A percentile compares a stretch with the other conserved stretches of the same genome.
Evolutionary conservation across 2,329 filamentous ascomycete genomes (phyloP).

Genomic region (Fusarium continuum): DNA sequence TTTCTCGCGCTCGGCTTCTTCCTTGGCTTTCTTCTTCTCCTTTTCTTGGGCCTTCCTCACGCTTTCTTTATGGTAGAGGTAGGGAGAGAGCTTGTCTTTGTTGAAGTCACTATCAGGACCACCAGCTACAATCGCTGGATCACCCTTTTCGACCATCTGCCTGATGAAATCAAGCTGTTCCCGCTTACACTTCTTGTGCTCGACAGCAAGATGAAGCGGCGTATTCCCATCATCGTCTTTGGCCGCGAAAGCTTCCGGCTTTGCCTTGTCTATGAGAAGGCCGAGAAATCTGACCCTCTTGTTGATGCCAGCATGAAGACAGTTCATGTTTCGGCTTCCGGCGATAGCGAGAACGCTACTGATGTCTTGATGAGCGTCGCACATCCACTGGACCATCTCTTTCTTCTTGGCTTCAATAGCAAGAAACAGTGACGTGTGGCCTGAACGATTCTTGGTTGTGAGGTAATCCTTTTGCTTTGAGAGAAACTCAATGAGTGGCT

Average conservation of each 20-base stretch:
- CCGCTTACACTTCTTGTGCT: constrained; percentile 33
- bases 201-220: constrained; percentile 38
- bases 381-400: constrained; percentile 10
- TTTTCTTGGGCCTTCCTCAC: neutral
- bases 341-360: neutral
- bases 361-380: constrained; percentile 2
- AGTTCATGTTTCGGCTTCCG: constrained; percentile 1
- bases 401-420: constrained; percentile 2
- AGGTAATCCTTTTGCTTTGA: neutral
- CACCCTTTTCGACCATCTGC: constrained; percentile 27
- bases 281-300: constrained; percentile 33
- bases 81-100: constrained; percentile 21
- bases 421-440: neutral
- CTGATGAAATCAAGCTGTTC: constrained; percentile 31
- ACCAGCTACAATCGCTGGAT: constrained; percentile 3
- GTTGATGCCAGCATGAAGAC: constrained; percentile 5
- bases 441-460: neutral
- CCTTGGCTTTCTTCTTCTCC: neutral
- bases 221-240: constrained; percentile 25
- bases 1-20: neutral
- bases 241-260: constrained; percentile 15
- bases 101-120: constrained; percentile 24
- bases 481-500: constrained; percentile 11
- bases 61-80: constrained; percentile 27
- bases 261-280: constrained; percentile 23